A percentile compares a stretch with the other conserved stretches of the same genome.
These are phyloP conservation scores for Asparagopsis taxiformis DNA, from an alignment of 31 red algal species.

Conservation along the genomic window DNA sequence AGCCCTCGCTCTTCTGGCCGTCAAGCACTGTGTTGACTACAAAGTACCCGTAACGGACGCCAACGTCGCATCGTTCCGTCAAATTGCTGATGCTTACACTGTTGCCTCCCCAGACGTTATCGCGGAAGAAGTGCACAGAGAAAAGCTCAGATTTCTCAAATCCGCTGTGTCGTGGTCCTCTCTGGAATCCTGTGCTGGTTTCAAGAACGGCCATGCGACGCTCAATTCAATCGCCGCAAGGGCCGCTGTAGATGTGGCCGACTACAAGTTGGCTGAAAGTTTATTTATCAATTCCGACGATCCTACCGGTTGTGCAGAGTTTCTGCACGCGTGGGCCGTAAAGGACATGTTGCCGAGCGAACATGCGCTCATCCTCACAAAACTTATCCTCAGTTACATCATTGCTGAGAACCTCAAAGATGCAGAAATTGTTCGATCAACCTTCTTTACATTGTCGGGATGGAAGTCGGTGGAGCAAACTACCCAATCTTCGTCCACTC, in stretches of 20 bases:
- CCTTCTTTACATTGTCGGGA: slow-evolving; percentile 25
- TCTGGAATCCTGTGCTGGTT: slow-evolving; percentile 22
- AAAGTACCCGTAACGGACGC: slow-evolving; percentile 20
- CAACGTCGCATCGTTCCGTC: slow-evolving; percentile 1
- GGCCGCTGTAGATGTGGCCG: slow-evolving; percentile 21
- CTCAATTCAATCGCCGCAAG: slow-evolving; percentile 36
- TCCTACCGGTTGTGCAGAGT: slow-evolving; percentile 16
- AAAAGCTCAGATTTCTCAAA: slow-evolving; percentile 39
- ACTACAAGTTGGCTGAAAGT: slow-evolving; percentile 39
- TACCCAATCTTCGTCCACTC: not conserved
- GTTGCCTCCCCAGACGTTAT: slow-evolving; percentile 1
- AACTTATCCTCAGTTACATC: slow-evolving; percentile 30
- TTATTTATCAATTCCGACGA: slow-evolving; percentile 33
- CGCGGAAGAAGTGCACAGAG: slow-evolving; percentile 26
- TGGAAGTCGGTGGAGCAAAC: slow-evolving; percentile 36
- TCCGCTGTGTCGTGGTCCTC: slow-evolving; percentile 39
- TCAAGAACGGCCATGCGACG: slow-evolving; percentile 13
- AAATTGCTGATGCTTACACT: slow-evolving; percentile 25
- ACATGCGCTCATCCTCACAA: slow-evolving; percentile 28
- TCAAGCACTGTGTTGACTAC: slow-evolving; percentile 48
- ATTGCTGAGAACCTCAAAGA: slow-evolving; percentile 54
- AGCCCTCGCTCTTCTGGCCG: slow-evolving; percentile 38
- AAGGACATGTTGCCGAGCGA: slow-evolving; percentile 22
- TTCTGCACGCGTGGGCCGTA: slow-evolving; percentile 21
- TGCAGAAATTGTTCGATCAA: slow-evolving; percentile 14